Base-by-base conservation (phyloP, 306 rosid species). In the Crataegus laevigata region DNA sequence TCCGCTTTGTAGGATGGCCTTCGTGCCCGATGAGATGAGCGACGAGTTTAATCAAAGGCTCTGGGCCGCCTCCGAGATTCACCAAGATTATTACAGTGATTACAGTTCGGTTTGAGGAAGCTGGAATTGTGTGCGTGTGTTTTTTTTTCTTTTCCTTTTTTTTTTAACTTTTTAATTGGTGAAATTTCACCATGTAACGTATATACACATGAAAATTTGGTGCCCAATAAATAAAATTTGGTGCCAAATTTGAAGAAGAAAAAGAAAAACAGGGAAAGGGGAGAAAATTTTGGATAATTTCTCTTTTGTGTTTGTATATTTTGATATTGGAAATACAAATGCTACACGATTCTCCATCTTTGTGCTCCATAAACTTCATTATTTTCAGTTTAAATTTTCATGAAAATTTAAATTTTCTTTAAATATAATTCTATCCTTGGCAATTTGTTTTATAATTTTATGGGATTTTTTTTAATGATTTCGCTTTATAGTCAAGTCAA, bases 1-100 rank as follows among this genome's bases (percentile, higher is more conserved):
- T 40, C 98, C 98, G 1, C 84, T 93, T 4, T 93, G 98, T 69
- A 82, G 98, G 76, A 91, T 94, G 12, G 86, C 88, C 0, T 89
- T 93, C 11, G 88, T 93, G 19, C 96, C 97, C 0, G 86, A 87
- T 59, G 79, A 81, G 67, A 83, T 77, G 85, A 69, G 72, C 71
- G 82, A 84, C 0, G 88, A 88, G 63, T 89, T 88, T 38, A 79
- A 93, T 79, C 91, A 85, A 68, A 96, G 96, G 18, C 88, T 91
- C 13, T 85, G 89, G 94, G 91, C 84, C 17, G 91, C 97, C 52
- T 79, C 89, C 26, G 66, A 38, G 76, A 18, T 38, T 64, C 29
- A 73, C 38, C 68, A 6, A 40, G 58, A 73, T 36, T 87, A 83
- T 73, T 85, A 86, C 42, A 76, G 70, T 3, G 87, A 88, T 24